Percentiles rank a stretch among this genome's conserved stretches.
phyloP scores from a whole-genome alignment of 257 asterid species.

The Nicotiana tomentosiformis region DNA sequence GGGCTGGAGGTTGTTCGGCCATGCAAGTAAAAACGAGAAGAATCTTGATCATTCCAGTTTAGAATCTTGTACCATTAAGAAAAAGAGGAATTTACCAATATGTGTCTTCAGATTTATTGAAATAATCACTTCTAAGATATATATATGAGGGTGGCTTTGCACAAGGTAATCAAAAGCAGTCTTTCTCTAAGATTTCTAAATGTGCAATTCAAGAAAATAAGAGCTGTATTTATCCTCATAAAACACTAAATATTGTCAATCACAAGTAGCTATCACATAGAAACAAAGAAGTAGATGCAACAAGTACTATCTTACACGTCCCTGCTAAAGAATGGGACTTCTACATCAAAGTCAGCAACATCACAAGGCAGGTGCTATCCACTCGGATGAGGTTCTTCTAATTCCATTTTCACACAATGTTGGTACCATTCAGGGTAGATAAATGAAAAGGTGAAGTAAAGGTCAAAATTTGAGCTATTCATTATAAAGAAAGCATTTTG shows the following conservation, averaged over 20 bases:
- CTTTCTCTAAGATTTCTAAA: not conserved
- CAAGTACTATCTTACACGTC: not conserved
- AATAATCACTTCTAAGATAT: not conserved
- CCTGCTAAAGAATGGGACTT: not conserved
- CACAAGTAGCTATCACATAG: not conserved
- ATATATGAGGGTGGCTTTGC: not conserved
- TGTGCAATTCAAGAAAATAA: not conserved
- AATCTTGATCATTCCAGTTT: not conserved
- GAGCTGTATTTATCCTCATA: not conserved
- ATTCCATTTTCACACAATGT: not conserved
- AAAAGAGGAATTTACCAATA: not conserved
- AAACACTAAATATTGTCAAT: not conserved
- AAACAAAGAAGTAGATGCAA: not conserved
- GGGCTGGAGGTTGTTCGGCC: not conserved
- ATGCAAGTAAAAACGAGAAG: not conserved
- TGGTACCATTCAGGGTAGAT: not conserved
- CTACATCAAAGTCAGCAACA: not conserved
- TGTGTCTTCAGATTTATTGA: not conserved
- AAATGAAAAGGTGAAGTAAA: not conserved
- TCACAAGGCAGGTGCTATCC: not conserved
- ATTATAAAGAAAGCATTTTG: conserved; percentile 6
- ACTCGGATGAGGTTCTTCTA: not conserved
- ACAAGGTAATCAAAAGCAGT: not conserved
- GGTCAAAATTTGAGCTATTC: not conserved
- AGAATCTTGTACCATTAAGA: not conserved